Evolutionary conservation across 495 filamentous ascomycete genomes (phyloP), one percentile per base, ranked within the genome.

Genomic region (Pseudomonodictys pantanalensis): DNA sequence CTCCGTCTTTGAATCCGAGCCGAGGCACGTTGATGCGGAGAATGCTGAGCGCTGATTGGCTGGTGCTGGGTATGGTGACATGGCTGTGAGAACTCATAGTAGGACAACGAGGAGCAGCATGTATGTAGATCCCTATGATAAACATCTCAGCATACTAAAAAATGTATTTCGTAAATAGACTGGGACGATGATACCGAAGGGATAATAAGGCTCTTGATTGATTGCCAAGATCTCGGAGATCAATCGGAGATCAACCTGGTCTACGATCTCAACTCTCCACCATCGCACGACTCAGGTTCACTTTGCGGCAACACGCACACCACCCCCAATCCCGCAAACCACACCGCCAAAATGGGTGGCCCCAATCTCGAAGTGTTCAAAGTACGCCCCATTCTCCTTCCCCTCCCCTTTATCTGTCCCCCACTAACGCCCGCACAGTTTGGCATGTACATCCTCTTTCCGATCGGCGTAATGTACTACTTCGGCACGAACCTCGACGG

Each of bases 391-490:
- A 12, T 18, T 22, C 10, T 26, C 29, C 51, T 43, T n/a, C 32
- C 52, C 30, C 49, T 20, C 57, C 41, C 45, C 42, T 47, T 39
- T 54, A 45, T 47, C 50, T 12, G 32, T 22, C 24, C 3, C 25
- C 58, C 42, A 65, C 51, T n/a, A 15, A 50, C 39, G 26, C 24
- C 24, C 56, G 10, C 17, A 6, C 58, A 97, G 92, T 97, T 97
- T 77, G 91, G 92, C 77, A 88, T 92, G 81, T 98, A 97, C 78
- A 87, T 98, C 76, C 85, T 97, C 80, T 97, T 98, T 76, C 93
- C 93, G 22, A 97, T 98, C 66, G 91, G 88, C 60, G 89, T 93
- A 78, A 98, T 98, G 93, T 98, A 96, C 80, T 98, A 98, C 77
- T 98, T 97, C 78, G 93, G 93, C 71, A 96, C 91, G 41, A 99